These are phyloP conservation scores for Crataegus laevigata DNA, from an alignment of 306 rosid species.

Conservation along the genomic window DNA sequence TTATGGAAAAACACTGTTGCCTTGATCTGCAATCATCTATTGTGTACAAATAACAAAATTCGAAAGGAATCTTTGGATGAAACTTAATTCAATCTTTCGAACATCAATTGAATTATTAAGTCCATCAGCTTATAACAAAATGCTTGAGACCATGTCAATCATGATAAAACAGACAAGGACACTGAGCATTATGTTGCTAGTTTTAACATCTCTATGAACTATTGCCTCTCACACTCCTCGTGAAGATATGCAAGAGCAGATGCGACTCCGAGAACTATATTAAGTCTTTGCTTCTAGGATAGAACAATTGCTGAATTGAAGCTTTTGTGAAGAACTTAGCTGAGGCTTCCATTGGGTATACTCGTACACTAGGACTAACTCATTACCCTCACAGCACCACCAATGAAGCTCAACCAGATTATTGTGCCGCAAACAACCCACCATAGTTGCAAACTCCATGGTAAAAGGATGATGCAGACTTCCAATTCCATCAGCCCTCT, in stretches of 20 bases:
- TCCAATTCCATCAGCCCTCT: constrained; percentile 16
- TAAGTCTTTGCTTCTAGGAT: constrained; percentile 58
- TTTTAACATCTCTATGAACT: constrained; percentile 80
- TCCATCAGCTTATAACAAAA: no score
- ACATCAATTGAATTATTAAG: no score
- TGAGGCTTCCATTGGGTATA: constrained; percentile 70
- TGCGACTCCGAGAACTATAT: constrained; percentile 58
- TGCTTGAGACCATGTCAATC: no score
- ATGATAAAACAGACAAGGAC: neutral
- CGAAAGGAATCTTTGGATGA: no score
- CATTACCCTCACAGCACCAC: constrained; percentile 77
- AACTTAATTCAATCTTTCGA: no score
- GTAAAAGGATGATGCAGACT: constrained; percentile 41
- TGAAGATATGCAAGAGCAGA: constrained; percentile 78
- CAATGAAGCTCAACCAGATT: constrained; percentile 77
- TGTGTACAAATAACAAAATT: no score
- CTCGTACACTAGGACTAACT: constrained; percentile 70
- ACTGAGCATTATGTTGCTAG: constrained; percentile 77
- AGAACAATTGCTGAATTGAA: constrained; percentile 31
- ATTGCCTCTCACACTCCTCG: constrained; percentile 85
- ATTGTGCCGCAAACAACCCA: constrained; percentile 64
- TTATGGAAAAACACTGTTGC: no score
- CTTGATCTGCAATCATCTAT: no score
- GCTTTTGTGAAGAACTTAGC: constrained; percentile 44
- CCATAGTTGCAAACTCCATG: constrained; percentile 76